These are phyloP conservation scores for Solidago caesia DNA, from an alignment of 129 eudicot species.

Conservation along the genomic window DNA sequence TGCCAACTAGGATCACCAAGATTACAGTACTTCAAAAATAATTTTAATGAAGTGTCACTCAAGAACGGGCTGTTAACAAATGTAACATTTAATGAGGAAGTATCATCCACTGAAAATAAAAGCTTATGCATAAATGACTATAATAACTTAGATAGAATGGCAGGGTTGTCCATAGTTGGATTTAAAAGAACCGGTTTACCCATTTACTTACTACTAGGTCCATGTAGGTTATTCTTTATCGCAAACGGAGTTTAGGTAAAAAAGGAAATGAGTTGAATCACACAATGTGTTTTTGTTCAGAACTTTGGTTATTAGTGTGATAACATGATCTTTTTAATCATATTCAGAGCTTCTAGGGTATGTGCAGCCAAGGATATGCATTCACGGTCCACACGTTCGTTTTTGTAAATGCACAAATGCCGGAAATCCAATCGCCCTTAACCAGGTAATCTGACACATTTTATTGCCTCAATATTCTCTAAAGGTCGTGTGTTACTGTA, in stretches of 20 bases:
- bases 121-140: not conserved
- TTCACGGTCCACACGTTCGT: no score
- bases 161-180: not conserved
- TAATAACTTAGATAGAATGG: not conserved
- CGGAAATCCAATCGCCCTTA: no score
- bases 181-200: not conserved
- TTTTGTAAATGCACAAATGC: no score
- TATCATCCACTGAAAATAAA: conserved; percentile 32
- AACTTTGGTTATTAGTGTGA: not conserved
- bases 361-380: no score
- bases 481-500: no score
- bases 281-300: no score
- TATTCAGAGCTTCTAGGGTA: not conserved
- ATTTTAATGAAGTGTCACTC: conserved; percentile 46
- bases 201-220: not conserved
- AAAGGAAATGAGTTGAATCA: not conserved
- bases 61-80: conserved; percentile 43
- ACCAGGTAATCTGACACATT: no score
- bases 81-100: conserved; percentile 48
- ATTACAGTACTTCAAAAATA: no score
- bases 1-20: no score
- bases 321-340: not conserved
- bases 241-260: not conserved
- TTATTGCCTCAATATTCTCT: no score
- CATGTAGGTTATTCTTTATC: not conserved